These are phyloP conservation scores for Fallopia convolvulus DNA, from an alignment of 148 eudicot species.

Conservation along the genomic window DNA sequence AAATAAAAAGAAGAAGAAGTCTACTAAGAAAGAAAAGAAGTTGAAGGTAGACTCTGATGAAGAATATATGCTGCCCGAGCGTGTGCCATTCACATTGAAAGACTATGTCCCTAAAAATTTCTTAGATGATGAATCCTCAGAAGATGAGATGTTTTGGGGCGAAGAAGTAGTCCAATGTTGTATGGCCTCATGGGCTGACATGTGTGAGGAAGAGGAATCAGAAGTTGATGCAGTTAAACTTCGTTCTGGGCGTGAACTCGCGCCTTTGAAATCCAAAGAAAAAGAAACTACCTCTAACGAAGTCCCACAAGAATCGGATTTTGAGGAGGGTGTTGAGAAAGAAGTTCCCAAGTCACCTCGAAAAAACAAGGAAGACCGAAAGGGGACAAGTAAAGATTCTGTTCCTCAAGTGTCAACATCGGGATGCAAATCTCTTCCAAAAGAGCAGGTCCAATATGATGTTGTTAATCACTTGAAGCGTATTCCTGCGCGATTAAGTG, in stretches of 20 bases:
- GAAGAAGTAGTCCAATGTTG: background rate
- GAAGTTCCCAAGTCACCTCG: too few relatives aligned
- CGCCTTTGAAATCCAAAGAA: background rate
- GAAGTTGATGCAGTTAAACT: background rate
- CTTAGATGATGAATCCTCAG: background rate
- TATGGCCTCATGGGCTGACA: background rate
- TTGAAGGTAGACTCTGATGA: background rate
- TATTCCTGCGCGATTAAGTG: background rate
- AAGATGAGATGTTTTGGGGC: background rate
- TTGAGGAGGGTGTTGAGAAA: too few relatives aligned
- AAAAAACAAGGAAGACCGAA: too few relatives aligned
- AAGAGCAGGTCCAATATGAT: background rate
- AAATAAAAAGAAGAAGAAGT: background rate
- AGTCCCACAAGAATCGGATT: background rate
- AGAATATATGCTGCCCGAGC: background rate
- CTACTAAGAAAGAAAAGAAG: background rate
- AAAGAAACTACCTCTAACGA: background rate
- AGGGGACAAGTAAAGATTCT: too few relatives aligned
- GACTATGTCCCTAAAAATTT: background rate
- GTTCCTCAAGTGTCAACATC: too few relatives aligned
- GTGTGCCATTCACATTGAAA: background rate
- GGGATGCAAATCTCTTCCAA: too few relatives aligned
- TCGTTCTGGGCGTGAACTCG: background rate
- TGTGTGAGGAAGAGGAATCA: background rate
- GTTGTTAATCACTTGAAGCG: background rate